A percentile compares a stretch with the other conserved stretches of the same genome.
These are phyloP conservation scores for Pistacia vera DNA, from an alignment of 345 rosid species.

Conservation along the genomic window DNA sequence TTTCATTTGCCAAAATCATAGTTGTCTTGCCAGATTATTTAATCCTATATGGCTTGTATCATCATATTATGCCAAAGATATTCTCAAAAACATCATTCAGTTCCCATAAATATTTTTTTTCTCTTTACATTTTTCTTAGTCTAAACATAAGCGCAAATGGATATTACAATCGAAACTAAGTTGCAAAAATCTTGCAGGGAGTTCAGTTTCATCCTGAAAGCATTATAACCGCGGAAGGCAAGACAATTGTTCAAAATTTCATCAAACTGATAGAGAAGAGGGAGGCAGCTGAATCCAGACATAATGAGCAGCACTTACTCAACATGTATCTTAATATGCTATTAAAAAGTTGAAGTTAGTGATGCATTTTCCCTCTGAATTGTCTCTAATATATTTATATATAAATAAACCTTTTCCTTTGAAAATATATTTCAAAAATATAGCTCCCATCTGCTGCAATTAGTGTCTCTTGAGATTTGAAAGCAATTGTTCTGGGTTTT, in stretches of 20 bases:
- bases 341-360: not conserved
- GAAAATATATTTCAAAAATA: not conserved
- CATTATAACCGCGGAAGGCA: constrained; percentile 84
- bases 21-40: not conserved
- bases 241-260: constrained; percentile 74
- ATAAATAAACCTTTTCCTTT: not conserved
- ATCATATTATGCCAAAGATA: not conserved
- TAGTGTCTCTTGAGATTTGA: not conserved
- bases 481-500: not conserved
- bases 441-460: not conserved
- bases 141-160: not conserved
- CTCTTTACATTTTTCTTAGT: not conserved
- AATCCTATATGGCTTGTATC: not conserved
- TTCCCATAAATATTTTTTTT: not conserved
- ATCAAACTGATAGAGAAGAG: constrained; percentile 56
- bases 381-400: not conserved
- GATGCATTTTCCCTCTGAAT: not conserved
- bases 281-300: constrained; percentile 48
- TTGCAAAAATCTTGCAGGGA: constrained; percentile 55
- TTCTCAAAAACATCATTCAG: not conserved
- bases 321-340: not conserved
- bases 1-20: not conserved
- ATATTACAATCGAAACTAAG: not conserved
- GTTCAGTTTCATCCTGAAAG: constrained; percentile 98
- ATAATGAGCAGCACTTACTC: not conserved